phyloP scores from a whole-genome alignment of 2,329 filamentous ascomycete species.

The Cercospora sesami region DNA sequence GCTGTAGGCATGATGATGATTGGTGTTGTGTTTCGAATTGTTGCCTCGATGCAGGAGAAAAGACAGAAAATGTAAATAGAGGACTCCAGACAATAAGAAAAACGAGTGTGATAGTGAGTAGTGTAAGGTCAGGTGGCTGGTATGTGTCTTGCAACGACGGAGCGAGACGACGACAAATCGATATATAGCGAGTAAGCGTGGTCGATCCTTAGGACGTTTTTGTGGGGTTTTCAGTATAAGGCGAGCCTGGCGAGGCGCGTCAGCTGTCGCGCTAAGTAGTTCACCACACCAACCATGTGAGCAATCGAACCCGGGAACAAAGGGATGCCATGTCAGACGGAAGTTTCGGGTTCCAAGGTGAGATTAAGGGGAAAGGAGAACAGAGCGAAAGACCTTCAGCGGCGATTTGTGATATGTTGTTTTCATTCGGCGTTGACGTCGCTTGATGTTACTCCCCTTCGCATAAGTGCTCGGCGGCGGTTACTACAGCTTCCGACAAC shows the following conservation, averaged over 20 bases:
- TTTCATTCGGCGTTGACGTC: not conserved
- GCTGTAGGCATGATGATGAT: not conserved
- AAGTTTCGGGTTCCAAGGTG: not conserved
- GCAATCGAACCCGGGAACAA: not conserved
- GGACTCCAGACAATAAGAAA: not conserved
- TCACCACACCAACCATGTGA: not conserved
- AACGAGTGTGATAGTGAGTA: not conserved
- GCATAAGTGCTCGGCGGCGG: not conserved
- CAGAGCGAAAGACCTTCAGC: not conserved
- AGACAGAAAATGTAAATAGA: not conserved
- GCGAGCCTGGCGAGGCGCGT: not conserved
- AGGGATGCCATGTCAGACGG: slow-evolving; percentile 4
- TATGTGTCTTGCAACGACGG: not conserved
- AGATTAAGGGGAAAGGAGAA: slow-evolving; percentile 5
- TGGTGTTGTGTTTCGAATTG: not conserved
- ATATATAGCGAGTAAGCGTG: not conserved
- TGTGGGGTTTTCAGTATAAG: not conserved
- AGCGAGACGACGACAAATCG: not conserved
- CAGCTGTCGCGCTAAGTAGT: slow-evolving; percentile 6
- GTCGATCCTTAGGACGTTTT: not conserved
- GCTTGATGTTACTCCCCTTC: not conserved
- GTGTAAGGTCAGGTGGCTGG: not conserved
- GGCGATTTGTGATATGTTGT: slow-evolving; percentile 1
- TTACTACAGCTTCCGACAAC: slow-evolving; percentile 1
- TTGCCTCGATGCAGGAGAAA: not conserved